Evolutionary conservation across 1,284 basidiomycete genomes (phyloP).

Genomic region (Marasmius sp.): DNA sequence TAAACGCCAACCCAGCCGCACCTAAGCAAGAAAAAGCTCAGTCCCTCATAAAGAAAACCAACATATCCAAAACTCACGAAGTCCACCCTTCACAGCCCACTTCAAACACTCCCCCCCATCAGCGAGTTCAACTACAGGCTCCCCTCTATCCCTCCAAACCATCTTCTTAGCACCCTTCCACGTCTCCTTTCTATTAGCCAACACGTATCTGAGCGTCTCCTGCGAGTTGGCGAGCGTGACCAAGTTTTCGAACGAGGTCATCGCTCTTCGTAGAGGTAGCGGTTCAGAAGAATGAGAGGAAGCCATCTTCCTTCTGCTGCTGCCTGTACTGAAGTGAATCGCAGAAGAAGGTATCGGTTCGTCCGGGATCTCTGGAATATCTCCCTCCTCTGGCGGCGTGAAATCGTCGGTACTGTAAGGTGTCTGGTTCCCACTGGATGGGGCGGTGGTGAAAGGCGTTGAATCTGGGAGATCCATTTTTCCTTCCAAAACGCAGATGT

Average conservation of each 20-base stretch:
- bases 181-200: conserved; percentile 76
- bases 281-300: background rate
- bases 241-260: conserved; percentile 77
- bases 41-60: background rate
- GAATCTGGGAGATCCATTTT: background rate
- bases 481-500: no score
- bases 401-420: conserved; percentile 3
- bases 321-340: conserved; percentile 5
- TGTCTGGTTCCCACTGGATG: conserved; percentile 9
- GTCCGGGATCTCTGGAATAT: background rate
- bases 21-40: conserved; percentile 46
- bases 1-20: conserved; percentile 76
- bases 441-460: conserved; percentile 11
- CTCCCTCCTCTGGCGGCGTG: background rate
- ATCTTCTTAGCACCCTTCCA: conserved; percentile 71
- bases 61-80: conserved; percentile 57
- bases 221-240: conserved; percentile 81
- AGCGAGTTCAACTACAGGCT: conserved; percentile 69
- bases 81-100: conserved; percentile 72
- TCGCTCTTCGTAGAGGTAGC: conserved; percentile 44
- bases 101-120: conserved; percentile 71
- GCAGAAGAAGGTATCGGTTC: background rate
- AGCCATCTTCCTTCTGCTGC: background rate
- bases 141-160: conserved; percentile 83
- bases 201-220: conserved; percentile 53